These are phyloP conservation scores for Allium cepa DNA, from an alignment of 106 monocot genomes.

Conservation along the genomic window DNA sequence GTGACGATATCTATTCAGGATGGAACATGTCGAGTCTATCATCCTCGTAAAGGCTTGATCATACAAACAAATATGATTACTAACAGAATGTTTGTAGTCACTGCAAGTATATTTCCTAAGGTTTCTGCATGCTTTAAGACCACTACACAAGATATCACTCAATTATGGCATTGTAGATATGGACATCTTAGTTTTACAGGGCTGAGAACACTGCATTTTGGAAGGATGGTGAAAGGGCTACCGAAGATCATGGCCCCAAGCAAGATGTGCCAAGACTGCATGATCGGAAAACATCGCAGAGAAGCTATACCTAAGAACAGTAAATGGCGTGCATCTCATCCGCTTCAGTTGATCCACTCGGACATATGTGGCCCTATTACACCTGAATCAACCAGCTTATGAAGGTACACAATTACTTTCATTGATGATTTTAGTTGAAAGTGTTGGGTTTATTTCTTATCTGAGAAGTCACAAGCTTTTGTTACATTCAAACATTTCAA, in stretches of 20 bases:
- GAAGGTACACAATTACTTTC: not conserved
- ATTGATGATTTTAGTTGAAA: not conserved
- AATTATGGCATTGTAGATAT: not conserved
- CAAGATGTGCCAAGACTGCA: not conserved
- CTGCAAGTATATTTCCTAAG: no score
- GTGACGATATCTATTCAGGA: not conserved
- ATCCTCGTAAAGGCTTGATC: constrained; percentile 4
- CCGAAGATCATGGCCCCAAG: not conserved
- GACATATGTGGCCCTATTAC: constrained; percentile 29
- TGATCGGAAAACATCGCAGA: not conserved
- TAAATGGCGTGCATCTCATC: not conserved
- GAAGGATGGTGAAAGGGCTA: constrained; percentile 3
- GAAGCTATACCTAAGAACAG: not conserved
- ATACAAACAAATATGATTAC: constrained; percentile 3
- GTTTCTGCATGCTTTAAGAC: not conserved
- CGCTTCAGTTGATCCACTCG: constrained; percentile 11
- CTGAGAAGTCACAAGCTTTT: constrained; percentile 7
- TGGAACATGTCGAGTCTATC: not conserved
- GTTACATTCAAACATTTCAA: constrained; percentile 15
- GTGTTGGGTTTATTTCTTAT: constrained; percentile 20
- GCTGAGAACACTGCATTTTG: not conserved
- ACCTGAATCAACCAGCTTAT: not conserved
- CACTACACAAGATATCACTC: not conserved
- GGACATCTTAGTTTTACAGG: not conserved
- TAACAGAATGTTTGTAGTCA: constrained; percentile 2